Evolutionary conservation across 306 rosid species (phyloP).

Genomic region (Cucurbita pepo): DNA sequence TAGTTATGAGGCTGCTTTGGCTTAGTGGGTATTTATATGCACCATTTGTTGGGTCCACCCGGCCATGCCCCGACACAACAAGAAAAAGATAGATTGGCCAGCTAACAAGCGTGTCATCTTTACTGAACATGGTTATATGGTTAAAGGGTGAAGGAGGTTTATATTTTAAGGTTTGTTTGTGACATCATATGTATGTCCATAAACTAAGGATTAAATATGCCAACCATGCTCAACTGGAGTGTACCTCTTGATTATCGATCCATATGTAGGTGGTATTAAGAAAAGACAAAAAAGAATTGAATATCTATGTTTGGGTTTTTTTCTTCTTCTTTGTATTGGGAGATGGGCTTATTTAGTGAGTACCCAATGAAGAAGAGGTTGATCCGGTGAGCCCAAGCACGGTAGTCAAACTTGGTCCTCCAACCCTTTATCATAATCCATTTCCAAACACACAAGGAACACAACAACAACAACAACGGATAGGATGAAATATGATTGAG

Average conservation of each 20-base stretch:
- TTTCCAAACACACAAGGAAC: too few relatives aligned
- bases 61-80: not conserved
- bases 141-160: not conserved
- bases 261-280: not conserved
- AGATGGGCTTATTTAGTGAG: too few relatives aligned
- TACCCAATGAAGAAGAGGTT: too few relatives aligned
- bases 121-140: not conserved
- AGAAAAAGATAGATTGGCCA: not conserved
- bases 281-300: too few relatives aligned
- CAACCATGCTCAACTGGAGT: not conserved
- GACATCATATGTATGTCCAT: not conserved
- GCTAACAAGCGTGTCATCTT: not conserved
- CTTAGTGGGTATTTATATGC: not conserved
- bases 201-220: not conserved
- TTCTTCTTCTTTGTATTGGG: too few relatives aligned
- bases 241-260: not conserved
- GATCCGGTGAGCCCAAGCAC: too few relatives aligned
- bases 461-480: too few relatives aligned
- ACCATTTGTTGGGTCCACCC: not conserved
- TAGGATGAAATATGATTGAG: too few relatives aligned
- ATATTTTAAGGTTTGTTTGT: not conserved
- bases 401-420: too few relatives aligned
- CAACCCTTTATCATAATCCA: too few relatives aligned
- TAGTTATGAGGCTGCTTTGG: not conserved
- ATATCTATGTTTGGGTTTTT: too few relatives aligned